phyloP scores from a whole-genome alignment of 371 early-diverging fungal species.

The Mucor circinelloides region DNA sequence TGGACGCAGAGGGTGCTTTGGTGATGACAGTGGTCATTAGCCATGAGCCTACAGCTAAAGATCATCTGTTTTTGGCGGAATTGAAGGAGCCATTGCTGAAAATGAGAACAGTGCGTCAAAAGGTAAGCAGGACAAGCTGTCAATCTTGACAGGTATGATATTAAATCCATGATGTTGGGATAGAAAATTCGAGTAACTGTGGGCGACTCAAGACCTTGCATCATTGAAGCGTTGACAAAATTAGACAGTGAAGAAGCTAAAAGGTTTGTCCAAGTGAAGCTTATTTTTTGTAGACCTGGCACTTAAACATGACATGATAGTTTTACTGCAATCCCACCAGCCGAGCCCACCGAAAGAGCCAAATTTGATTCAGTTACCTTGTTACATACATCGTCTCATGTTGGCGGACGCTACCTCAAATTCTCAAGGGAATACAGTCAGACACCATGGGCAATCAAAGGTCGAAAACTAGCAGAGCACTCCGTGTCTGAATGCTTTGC shows the following conservation, averaged over 20 bases:
- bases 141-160: neutral
- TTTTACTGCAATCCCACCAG: conserved; percentile 52
- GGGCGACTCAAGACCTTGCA: conserved; percentile 61
- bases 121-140: conserved; percentile 33
- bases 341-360: conserved; percentile 30
- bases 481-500: conserved; percentile 86
- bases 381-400: conserved; percentile 51
- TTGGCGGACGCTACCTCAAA: conserved; percentile 86
- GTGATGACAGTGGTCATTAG: conserved; percentile 60
- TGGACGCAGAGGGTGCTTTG: conserved; percentile 40
- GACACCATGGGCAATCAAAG: conserved; percentile 84
- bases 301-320: conserved; percentile 4
- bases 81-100: conserved; percentile 62
- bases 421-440: conserved; percentile 83
- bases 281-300: no score
- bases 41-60: conserved; percentile 60
- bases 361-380: conserved; percentile 40
- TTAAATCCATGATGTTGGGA: neutral
- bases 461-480: conserved; percentile 68
- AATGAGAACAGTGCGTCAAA: conserved; percentile 57
- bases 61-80: conserved; percentile 67
- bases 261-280: conserved; percentile 28
- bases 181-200: conserved; percentile 45
- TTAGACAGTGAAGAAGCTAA: conserved; percentile 55
- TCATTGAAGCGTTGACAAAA: conserved; percentile 56